These are phyloP conservation scores for Tulasnella sp. DNA, from an alignment of 768 basidiomycete species.

Conservation along the genomic window DNA sequence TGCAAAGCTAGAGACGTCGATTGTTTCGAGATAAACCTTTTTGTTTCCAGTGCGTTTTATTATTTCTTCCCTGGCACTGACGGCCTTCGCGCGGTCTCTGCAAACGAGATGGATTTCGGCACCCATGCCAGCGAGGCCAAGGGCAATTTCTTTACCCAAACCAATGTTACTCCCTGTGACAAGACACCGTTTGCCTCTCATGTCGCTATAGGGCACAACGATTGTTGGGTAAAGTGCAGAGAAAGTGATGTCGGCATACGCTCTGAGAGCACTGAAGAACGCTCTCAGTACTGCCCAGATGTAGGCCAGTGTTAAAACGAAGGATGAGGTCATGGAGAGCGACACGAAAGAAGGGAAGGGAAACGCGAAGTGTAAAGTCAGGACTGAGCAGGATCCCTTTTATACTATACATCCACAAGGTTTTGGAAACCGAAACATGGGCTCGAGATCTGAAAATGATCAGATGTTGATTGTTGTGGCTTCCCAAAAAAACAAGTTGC, in stretches of 20 bases:
- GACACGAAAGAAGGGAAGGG: too few species aligned
- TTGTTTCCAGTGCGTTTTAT: conserved; percentile 1
- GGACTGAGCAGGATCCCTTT: too few species aligned
- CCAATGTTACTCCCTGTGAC: conserved; percentile 5
- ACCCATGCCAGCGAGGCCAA: conserved; percentile 10
- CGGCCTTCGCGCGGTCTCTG: not conserved
- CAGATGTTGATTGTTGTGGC: too few species aligned
- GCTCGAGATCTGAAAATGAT: too few species aligned
- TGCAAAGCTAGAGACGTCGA: conserved; percentile 5
- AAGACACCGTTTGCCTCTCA: conserved; percentile 9
- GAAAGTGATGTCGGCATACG: conserved; percentile 12
- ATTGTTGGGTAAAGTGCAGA: conserved; percentile 7
- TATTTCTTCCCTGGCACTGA: conserved; percentile 4
- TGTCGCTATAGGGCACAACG: conserved; percentile 6
- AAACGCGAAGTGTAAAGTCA: too few species aligned
- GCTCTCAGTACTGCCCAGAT: too few species aligned
- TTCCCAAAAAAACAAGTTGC: too few species aligned
- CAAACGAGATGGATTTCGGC: conserved; percentile 8
- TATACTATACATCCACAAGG: too few species aligned
- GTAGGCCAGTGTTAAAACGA: too few species aligned
- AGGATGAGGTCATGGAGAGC: too few species aligned
- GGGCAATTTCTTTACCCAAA: conserved; percentile 13
- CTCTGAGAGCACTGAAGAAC: too few species aligned
- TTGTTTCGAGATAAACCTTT: conserved; percentile 2
- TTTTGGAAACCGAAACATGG: too few species aligned